These are phyloP conservation scores for Bacterosira constricta DNA, from an alignment of 108 stramenopile genomes.

Conservation along the genomic window DNA sequence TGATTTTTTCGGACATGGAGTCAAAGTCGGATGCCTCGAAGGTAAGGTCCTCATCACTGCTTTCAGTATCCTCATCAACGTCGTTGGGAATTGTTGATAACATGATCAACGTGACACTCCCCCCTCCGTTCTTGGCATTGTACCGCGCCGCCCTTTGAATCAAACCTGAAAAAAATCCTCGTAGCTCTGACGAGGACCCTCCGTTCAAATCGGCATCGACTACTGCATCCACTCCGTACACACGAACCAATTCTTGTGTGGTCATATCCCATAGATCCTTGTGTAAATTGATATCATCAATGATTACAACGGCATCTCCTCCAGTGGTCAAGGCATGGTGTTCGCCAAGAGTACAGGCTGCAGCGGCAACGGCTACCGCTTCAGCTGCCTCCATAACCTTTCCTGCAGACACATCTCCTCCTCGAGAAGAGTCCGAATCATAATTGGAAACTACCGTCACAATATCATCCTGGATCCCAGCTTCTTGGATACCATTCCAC, in stretches of 20 bases:
- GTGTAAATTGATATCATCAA: conserved; percentile 85
- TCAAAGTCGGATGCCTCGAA: conserved; percentile 76
- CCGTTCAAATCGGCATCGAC: conserved; percentile 81
- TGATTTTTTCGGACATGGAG: conserved; percentile 61
- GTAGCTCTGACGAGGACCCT: conserved; percentile 86
- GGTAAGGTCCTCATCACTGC: conserved; percentile 29
- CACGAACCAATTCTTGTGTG: conserved; percentile 72
- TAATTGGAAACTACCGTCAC: conserved; percentile 52
- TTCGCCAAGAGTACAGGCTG: conserved; percentile 84
- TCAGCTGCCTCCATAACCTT: conserved; percentile 40
- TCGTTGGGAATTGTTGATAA: conserved; percentile 63
- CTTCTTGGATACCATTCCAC: conserved; percentile 42
- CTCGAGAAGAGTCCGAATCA: not conserved
- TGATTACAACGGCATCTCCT: conserved; percentile 70
- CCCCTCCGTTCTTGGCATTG: conserved; percentile 74
- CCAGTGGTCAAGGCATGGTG: conserved; percentile 69
- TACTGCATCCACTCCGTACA: conserved; percentile 84
- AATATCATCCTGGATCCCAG: conserved; percentile 61
- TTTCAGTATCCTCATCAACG: conserved; percentile 26
- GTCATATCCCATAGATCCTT: conserved; percentile 87
- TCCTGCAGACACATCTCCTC: not conserved
- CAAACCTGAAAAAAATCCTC: conserved; percentile 83
- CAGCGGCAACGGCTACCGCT: conserved; percentile 67
- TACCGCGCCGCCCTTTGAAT: conserved; percentile 87
- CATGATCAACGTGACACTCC: conserved; percentile 79